A percentile compares a stretch with the other conserved stretches of the same genome.
phyloP scores from a whole-genome alignment of 768 basidiomycete genomes.

The Amanita inopinata region DNA sequence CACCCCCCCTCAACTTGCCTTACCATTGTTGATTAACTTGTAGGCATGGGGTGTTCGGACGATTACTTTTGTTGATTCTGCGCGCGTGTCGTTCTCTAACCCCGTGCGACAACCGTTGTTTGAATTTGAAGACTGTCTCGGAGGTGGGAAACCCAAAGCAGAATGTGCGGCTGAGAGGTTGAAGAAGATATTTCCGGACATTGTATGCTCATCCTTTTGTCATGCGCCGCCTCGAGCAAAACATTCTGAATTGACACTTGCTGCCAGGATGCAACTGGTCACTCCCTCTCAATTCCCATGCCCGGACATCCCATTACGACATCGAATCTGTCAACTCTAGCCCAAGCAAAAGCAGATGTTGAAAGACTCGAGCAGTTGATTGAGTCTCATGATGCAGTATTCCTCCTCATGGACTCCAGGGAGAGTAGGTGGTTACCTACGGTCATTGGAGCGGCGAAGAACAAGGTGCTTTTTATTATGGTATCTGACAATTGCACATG shows the following conservation, averaged over 20 bases:
- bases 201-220: conserved; percentile 42
- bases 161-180: conserved; percentile 79
- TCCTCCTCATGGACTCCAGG: conserved; percentile 95
- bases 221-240: not conserved
- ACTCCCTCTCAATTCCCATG: conserved; percentile 85
- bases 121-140: conserved; percentile 86
- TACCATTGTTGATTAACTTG: not conserved
- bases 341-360: conserved; percentile 59
- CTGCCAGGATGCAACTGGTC: conserved; percentile 68
- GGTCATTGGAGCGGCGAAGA: conserved; percentile 72
- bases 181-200: conserved; percentile 86
- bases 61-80: conserved; percentile 89
- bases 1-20: too few species aligned
- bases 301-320: conserved; percentile 86
- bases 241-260: not conserved
- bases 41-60: conserved; percentile 95
- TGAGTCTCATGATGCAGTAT: conserved; percentile 81
- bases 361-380: conserved; percentile 66
- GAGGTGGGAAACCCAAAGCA: conserved; percentile 92
- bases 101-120: conserved; percentile 96
- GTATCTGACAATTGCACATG: not conserved
- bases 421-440: conserved; percentile 97
- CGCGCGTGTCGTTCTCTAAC: conserved; percentile 90
- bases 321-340: conserved; percentile 32
- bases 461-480: conserved; percentile 48